Base-by-base conservation (phyloP, 495 filamentous ascomycete genomes). In the Annulohypoxylon maeteangense region DNA sequence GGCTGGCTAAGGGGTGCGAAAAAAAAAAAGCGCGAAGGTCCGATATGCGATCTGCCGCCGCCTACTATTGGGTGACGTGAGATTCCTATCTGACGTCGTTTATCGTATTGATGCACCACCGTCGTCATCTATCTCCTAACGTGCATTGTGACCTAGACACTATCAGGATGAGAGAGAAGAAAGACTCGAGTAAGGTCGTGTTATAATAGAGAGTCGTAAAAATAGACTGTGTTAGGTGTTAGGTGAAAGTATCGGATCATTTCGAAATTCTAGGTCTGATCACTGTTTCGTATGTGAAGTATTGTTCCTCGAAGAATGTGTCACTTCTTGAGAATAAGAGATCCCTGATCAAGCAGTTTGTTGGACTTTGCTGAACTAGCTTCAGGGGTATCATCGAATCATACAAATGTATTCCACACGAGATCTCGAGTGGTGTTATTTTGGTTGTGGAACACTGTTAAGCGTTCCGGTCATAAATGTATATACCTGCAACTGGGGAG, bases 401-500 rank as follows among this genome's bases (percentile, higher is more conserved):
- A 45, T 56, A 36, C 27, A 20, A 56, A 36, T 6, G 16, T 36
- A 56, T 23, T 31, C 12, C 38, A 25, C 38, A 36, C 29, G 29
- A 22, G 8, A 40, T 42, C 34, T 65, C 53, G n/a, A 40, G 34
- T 44, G 27, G 5, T 63, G 31, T 12, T 53, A 20, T 10, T 38
- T 20, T 32, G 36, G 56, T 14, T 20, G 18, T 20, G 62, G 42
- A 67, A 44, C 57, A 45, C 14, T 22, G 6, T 50, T 31, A 54
- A 53, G 20, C 22, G 42, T 32, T 54, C 29, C 50, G 8, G 29
- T 54, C 29, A 34, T 54, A 54, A 70, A 51, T 67, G 50, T 78
- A 78, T 78, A 74, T 74, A 76, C 74, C 18, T 74, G 66, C 67
- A 51, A 67, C 48, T 48, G 45, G 65, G 67, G 64, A 60, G 60